These are phyloP conservation scores for Megacollybia marginata DNA, from an alignment of 768 basidiomycete species.

Conservation along the genomic window DNA sequence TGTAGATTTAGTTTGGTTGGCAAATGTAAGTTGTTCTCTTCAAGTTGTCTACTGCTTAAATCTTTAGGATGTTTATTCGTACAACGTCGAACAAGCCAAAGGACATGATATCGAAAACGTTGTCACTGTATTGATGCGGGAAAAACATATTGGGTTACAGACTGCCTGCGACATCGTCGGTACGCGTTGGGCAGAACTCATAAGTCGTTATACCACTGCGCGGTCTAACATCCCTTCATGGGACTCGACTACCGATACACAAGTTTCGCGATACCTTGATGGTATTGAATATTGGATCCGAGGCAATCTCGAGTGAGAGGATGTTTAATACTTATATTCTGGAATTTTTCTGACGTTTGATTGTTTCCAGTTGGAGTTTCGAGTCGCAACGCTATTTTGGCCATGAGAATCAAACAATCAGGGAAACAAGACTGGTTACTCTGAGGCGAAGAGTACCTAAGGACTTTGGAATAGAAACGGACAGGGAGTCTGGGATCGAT, in stretches of 20 bases:
- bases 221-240: too few species aligned
- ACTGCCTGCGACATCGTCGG: slow-evolving; percentile 53
- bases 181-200: slow-evolving; percentile 37
- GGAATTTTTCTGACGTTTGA: slow-evolving; percentile 4
- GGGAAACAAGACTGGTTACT: slow-evolving; percentile 36
- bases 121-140: slow-evolving; percentile 59
- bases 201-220: slow-evolving; percentile 40
- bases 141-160: slow-evolving; percentile 46
- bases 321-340: slow-evolving; percentile 39
- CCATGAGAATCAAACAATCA: too few species aligned
- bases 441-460: slow-evolving; percentile 31
- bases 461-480: slow-evolving; percentile 13
- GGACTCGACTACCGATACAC: slow-evolving; percentile 37
- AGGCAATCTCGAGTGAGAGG: too few species aligned
- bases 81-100: slow-evolving; percentile 65
- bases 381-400: slow-evolving; percentile 63
- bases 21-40: slow-evolving; percentile 46
- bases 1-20: slow-evolving; percentile 61
- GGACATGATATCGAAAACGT: slow-evolving; percentile 63
- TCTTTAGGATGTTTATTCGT: slow-evolving; percentile 59
- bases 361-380: slow-evolving; percentile 49
- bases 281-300: slow-evolving; percentile 53
- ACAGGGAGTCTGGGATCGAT: slow-evolving; percentile 3
- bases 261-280: slow-evolving; percentile 46
- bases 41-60: slow-evolving; percentile 3